Evolutionary conservation across 768 basidiomycete species (phyloP).

Genomic region (Naganishia kalamii): DNA sequence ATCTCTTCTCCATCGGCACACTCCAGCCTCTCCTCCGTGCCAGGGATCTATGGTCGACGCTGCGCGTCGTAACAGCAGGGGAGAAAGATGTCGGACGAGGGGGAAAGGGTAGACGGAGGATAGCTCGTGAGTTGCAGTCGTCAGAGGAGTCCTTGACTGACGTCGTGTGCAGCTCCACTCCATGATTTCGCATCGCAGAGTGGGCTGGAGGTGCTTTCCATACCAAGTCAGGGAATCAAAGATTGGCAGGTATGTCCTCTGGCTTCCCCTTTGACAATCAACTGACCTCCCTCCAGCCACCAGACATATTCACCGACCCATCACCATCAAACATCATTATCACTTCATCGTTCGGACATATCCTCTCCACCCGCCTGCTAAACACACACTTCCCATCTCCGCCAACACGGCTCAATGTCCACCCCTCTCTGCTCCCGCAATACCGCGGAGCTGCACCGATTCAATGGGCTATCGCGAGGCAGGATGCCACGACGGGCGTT

Average conservation of each 20-base stretch:
- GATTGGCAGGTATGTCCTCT: slow-evolving; percentile 55
- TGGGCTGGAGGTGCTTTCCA: slow-evolving; percentile 55
- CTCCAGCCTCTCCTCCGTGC: slow-evolving; percentile 61
- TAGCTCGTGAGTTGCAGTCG: slow-evolving; percentile 24
- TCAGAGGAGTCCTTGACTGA: background rate
- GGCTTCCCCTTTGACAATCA: slow-evolving; percentile 9
- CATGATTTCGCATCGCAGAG: slow-evolving; percentile 57
- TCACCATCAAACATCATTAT: slow-evolving; percentile 54
- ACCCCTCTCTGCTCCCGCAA: slow-evolving; percentile 76
- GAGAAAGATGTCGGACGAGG: slow-evolving; percentile 62
- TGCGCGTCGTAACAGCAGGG: slow-evolving; percentile 67
- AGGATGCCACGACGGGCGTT: slow-evolving; percentile 64
- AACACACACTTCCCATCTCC: slow-evolving; percentile 54
- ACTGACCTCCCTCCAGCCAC: slow-evolving; percentile 50
- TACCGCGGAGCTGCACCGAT: slow-evolving; percentile 91
- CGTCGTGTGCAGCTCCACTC: slow-evolving; percentile 58
- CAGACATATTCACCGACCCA: slow-evolving; percentile 44
- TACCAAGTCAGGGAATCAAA: slow-evolving; percentile 62
- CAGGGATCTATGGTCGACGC: slow-evolving; percentile 64
- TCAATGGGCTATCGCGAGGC: slow-evolving; percentile 62
- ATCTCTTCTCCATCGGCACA: slow-evolving; percentile 74
- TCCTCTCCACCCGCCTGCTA: slow-evolving; percentile 63
- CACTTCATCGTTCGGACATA: slow-evolving; percentile 86
- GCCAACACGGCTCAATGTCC: slow-evolving; percentile 67
- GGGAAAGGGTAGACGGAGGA: slow-evolving; percentile 46